These are phyloP conservation scores for Epichloe gansuensis DNA, from an alignment of 2,329 filamentous ascomycete species.

Conservation along the genomic window DNA sequence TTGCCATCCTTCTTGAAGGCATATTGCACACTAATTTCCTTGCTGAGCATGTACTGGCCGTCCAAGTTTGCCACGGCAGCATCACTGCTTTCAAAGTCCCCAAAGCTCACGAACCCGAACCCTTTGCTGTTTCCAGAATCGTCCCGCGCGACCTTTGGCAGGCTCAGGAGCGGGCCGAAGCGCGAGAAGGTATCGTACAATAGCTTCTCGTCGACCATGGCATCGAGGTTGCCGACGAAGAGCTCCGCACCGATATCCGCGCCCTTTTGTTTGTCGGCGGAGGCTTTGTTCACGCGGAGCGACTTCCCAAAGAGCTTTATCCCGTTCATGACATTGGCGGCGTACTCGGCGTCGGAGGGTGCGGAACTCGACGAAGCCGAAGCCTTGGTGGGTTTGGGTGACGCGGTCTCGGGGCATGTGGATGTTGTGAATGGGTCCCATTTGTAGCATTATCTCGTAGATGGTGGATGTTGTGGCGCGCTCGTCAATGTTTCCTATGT, in stretches of 20 bases:
- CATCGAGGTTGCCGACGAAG: constrained; percentile 90
- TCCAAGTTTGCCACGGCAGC: constrained; percentile 87
- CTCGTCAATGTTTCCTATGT: constrained; percentile 97
- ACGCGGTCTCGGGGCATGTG: constrained; percentile 97
- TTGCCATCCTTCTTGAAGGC: constrained; percentile 99
- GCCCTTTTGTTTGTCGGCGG: constrained; percentile 85
- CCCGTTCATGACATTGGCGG: constrained; percentile 91
- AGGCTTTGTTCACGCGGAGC: constrained; percentile 87
- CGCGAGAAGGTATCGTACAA: constrained; percentile 89
- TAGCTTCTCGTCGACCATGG: constrained; percentile 89
- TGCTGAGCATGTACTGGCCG: constrained; percentile 92
- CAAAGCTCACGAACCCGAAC: constrained; percentile 91
- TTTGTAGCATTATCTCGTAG: constrained; percentile 97
- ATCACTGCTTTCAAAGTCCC: constrained; percentile 87
- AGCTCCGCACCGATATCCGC: constrained; percentile 93
- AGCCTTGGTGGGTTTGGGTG: constrained; percentile 91
- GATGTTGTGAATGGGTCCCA: constrained; percentile 93
- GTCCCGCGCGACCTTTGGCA: constrained; percentile 87
- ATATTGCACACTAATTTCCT: constrained; percentile 92
- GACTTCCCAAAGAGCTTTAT: constrained; percentile 88
- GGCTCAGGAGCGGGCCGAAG: constrained; percentile 72
- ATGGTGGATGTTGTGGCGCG: constrained; percentile 81
- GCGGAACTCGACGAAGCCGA: constrained; percentile 97
- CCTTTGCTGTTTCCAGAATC: constrained; percentile 83
- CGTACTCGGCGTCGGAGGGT: constrained; percentile 91